Evolutionary conservation across 2,329 filamentous ascomycete species (phyloP).

Genomic region (Cordyceps farinosa): DNA sequence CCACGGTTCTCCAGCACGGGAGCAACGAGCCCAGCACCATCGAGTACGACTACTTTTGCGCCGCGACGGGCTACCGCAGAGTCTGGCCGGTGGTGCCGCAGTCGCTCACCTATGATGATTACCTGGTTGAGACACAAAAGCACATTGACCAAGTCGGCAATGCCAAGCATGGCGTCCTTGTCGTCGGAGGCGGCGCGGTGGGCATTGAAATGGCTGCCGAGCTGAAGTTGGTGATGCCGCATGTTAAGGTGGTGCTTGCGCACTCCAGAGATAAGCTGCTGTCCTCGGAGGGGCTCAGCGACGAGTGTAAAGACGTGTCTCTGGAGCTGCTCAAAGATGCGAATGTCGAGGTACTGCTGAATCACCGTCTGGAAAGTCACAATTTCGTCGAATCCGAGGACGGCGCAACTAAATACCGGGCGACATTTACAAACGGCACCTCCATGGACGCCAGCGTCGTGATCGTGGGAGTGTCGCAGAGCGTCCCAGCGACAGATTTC

Average conservation of each 20-base stretch:
- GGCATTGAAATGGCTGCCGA: slow-evolving; percentile 81
- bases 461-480: slow-evolving; percentile 65
- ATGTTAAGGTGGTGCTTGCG: slow-evolving; percentile 64
- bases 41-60: slow-evolving; percentile 70
- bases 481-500: slow-evolving; percentile 59
- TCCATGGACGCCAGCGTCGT: slow-evolving; percentile 60
- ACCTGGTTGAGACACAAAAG: slow-evolving; percentile 56
- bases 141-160: slow-evolving; percentile 55
- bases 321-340: slow-evolving; percentile 55
- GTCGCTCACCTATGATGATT: slow-evolving; percentile 57
- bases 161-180: slow-evolving; percentile 57
- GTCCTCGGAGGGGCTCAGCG: slow-evolving; percentile 68
- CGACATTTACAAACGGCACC: slow-evolving; percentile 58
- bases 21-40: slow-evolving; percentile 41
- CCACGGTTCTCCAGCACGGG: slow-evolving; percentile 49
- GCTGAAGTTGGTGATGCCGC: slow-evolving; percentile 64
- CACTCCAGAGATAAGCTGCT: slow-evolving; percentile 69
- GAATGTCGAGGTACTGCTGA: slow-evolving; percentile 63
- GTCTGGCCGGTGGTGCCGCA: slow-evolving; percentile 72
- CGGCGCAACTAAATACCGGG: slow-evolving; percentile 39
- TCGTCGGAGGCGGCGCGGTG: slow-evolving; percentile 73
- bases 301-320: slow-evolving; percentile 63
- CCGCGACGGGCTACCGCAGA: slow-evolving; percentile 65
- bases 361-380: slow-evolving; percentile 52
- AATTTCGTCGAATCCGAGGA: slow-evolving; percentile 43